A percentile compares a stretch with the other conserved stretches of the same genome.
phyloP scores from a whole-genome alignment of 805 yeast genomes.

The Metschnikowia kofuensis region DNA sequence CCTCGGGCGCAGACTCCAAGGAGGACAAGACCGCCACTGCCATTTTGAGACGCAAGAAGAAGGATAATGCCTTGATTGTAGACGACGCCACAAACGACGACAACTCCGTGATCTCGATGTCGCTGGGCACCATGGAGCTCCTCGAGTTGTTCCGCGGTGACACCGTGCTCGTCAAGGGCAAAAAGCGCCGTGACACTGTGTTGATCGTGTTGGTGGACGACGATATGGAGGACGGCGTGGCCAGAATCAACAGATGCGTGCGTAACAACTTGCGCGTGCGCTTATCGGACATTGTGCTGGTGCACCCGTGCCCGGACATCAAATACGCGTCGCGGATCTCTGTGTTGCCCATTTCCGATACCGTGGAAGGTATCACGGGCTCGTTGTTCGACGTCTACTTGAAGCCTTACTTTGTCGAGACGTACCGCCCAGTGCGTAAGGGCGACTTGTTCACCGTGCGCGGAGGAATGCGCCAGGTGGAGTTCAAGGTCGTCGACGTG shows the following conservation, averaged over 20 bases:
- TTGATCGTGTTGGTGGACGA: constrained; percentile 94
- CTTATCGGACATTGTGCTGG: constrained; percentile 85
- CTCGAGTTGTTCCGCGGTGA: constrained; percentile 96
- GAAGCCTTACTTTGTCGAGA: constrained; percentile 98
- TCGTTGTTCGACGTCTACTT: constrained; percentile 92
- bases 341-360: constrained; percentile 94
- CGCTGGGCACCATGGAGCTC: constrained; percentile 91
- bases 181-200: constrained; percentile 96
- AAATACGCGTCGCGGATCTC: constrained; percentile 94
- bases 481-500: constrained; percentile 96
- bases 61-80: constrained; percentile 89
- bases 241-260: constrained; percentile 91
- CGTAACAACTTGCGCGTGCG: constrained; percentile 93
- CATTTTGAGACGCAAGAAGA: constrained; percentile 94
- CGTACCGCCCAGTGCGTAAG: constrained; percentile 97
- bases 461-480: constrained; percentile 99
- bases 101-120: constrained; percentile 93
- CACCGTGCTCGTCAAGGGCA: constrained; percentile 95
- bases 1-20: constrained; percentile 59
- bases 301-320: constrained; percentile 97
- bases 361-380: constrained; percentile 97
- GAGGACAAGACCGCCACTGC: constrained; percentile 92
- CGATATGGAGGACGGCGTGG: constrained; percentile 93
- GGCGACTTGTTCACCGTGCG: constrained; percentile 95
- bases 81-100: constrained; percentile 98